Conservation (phyloP, 345 rosid species). For the Camelina hispida region DNA sequence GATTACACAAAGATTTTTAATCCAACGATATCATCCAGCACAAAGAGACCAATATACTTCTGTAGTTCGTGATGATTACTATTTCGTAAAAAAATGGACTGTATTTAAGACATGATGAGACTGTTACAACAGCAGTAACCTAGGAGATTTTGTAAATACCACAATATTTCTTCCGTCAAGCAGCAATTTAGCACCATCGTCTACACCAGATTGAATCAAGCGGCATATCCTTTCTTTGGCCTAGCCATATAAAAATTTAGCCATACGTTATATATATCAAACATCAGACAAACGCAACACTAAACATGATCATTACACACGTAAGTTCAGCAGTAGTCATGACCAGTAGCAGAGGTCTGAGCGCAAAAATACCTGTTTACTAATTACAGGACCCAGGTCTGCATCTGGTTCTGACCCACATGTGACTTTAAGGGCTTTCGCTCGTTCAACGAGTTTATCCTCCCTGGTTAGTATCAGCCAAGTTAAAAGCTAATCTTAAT, state of each 20-base stretch:
- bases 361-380: slow-evolving; percentile 63
- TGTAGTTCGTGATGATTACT: neutral
- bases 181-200: slow-evolving; percentile 78
- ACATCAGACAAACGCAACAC: slow-evolving; percentile 5
- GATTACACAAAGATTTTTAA: neutral
- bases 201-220: slow-evolving; percentile 84
- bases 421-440: slow-evolving; percentile 85
- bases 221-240: slow-evolving; percentile 87
- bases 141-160: slow-evolving; percentile 50
- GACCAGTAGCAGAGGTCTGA: neutral
- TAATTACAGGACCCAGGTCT: slow-evolving; percentile 96
- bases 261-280: slow-evolving; percentile 1
- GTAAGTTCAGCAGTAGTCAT: neutral
- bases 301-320: neutral
- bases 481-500: neutral
- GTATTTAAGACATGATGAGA: neutral
- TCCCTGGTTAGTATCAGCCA: slow-evolving; percentile 54
- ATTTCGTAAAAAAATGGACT: slow-evolving; percentile 3
- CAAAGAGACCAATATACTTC: neutral
- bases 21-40: neutral
- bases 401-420: slow-evolving; percentile 85
- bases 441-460: slow-evolving; percentile 71
- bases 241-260: slow-evolving; percentile 51
- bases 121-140: slow-evolving; percentile 12
- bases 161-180: slow-evolving; percentile 88